Evolutionary conservation across 495 filamentous ascomycete genomes (phyloP), one percentile per base, ranked within the genome.

Genomic region (Talaromyces trachyspermus): DNA sequence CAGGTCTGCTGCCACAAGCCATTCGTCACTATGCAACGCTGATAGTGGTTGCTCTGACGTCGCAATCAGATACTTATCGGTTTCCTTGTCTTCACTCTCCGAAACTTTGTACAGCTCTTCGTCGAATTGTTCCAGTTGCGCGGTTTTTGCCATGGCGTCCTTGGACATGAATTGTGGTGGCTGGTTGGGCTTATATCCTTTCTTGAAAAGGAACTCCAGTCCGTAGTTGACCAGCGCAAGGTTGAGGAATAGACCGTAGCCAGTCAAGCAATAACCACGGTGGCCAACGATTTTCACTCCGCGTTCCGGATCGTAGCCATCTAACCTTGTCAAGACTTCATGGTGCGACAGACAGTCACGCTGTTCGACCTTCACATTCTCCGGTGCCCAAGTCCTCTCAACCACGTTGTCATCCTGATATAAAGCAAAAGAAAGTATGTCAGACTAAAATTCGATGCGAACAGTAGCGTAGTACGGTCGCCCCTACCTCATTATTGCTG

Each of bases 91-190:
- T 45, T 77, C 74, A 43, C 79, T 78, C 50, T 87, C 85, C 5
- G 88, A 79, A 39, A 98, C 91, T 68, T 98, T 97, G 70, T 98
- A 98, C 30, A 97, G 66, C 59, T 97, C 89, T 63, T 98, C 92
- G 54, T 97, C 92, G 57, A 97, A 98, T 53, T 97, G 86, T 59
- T 91, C 88, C 14, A 98, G 80, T 68, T 98, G 94, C 3, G 92
- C 92, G 1, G 92, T 98, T 72, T 96, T 96, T n/a, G 89, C 92
- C 94, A 97, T 97, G 63, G 86, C 83, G 30, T 95, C 86, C 67
- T 82, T 84, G 43, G 91, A 76, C 92, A 97, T 97, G 71, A 98
- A 95, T 53, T 89, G 89, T 2, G 92, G 92, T 9, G 91, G 88
- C 60, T 95, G 88, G 46, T 92, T 84, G 2, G 88, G 81, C n/a